A percentile compares a stretch with the other conserved stretches of the same genome.
Conservation (phyloP, 2,329 filamentous ascomycete species). For the Ceratocystis ficicola region DNA sequence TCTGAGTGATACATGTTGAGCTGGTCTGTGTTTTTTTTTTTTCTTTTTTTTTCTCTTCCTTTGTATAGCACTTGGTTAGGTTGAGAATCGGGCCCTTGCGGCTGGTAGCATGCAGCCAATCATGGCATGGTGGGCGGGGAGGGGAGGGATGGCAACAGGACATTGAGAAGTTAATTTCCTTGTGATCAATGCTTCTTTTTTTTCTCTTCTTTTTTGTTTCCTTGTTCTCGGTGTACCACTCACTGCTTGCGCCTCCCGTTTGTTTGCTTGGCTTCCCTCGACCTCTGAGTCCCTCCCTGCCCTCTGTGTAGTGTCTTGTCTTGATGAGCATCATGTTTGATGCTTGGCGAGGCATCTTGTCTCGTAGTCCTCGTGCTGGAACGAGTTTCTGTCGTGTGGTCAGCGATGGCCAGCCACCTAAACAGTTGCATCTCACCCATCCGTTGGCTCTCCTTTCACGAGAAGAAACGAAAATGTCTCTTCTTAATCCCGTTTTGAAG, state of each 20-base stretch:
- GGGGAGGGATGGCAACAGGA: background rate
- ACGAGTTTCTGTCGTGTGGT: background rate
- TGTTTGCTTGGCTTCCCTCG: background rate
- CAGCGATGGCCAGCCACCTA: background rate
- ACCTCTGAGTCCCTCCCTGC: background rate
- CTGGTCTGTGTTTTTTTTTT: background rate
- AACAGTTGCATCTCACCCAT: background rate
- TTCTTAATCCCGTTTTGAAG: background rate
- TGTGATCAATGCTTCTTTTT: background rate
- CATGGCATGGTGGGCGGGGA: background rate
- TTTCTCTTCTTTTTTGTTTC: background rate
- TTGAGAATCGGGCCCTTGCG: background rate
- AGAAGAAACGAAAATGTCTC: background rate
- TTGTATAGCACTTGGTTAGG: background rate
- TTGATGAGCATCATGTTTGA: background rate
- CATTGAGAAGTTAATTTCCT: background rate
- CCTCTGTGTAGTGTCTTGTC: background rate
- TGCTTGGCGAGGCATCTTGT: background rate
- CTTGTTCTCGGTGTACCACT: background rate
- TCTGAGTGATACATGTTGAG: background rate
- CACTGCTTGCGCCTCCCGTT: background rate
- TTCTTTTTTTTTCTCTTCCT: background rate
- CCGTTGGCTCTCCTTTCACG: background rate
- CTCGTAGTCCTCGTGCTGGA: background rate
- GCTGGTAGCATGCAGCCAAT: background rate